Percentiles rank a stretch among this genome's conserved stretches.
Conservation (phyloP, 352 stramenopile species). For the Saprolegnia parasitica region DNA sequence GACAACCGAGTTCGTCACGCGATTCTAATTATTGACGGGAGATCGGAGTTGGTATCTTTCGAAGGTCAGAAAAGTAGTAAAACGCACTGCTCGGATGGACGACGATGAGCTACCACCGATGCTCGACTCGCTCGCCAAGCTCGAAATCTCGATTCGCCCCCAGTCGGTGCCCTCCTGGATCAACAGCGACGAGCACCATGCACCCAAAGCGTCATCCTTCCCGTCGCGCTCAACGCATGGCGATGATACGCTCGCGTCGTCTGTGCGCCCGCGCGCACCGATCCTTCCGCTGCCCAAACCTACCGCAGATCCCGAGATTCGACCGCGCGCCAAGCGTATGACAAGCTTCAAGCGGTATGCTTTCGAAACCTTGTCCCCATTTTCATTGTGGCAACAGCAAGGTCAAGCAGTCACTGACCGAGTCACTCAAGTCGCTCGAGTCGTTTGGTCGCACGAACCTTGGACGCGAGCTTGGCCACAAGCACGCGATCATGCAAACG, state of each 20-base stretch:
- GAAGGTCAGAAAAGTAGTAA: too few relatives aligned
- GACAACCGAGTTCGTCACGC: too few relatives aligned
- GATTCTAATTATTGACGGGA: too few relatives aligned
- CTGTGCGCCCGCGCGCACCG: conserved; percentile 51
- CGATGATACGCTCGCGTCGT: conserved; percentile 32
- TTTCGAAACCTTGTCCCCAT: neutral
- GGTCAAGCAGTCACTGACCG: conserved; percentile 64
- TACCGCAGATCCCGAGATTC: conserved; percentile 32
- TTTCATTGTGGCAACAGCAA: conserved; percentile 31
- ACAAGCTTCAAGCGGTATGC: neutral
- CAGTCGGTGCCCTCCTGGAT: conserved; percentile 72
- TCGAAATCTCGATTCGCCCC: conserved; percentile 64
- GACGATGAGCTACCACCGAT: conserved; percentile 31
- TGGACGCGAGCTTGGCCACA: conserved; percentile 54
- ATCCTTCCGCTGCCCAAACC: conserved; percentile 54
- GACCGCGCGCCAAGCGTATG: neutral
- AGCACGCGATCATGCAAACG: conserved; percentile 55
- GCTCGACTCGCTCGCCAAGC: conserved; percentile 55
- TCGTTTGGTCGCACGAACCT: conserved; percentile 73
- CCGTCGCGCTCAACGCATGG: neutral
- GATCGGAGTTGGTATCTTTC: too few relatives aligned
- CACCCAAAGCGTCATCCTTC: conserved; percentile 36
- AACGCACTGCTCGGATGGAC: neutral
- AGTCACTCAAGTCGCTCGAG: conserved; percentile 60
- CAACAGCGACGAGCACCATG: conserved; percentile 64